Conservation (phyloP, 2,329 filamentous ascomycete species). For the Phoma sp. region DNA sequence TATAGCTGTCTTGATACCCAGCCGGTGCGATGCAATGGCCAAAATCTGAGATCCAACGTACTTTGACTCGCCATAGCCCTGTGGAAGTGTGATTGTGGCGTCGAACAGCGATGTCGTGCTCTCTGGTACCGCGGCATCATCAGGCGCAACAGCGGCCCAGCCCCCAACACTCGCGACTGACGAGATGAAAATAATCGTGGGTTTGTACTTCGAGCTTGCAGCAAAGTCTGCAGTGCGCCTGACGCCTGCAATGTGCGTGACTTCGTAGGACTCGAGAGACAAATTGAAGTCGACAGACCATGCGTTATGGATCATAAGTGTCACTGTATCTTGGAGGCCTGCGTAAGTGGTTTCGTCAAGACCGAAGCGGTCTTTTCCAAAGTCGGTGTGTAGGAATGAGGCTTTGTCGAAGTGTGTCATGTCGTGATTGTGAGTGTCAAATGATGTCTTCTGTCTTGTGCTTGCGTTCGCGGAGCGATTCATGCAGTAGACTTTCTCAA, state of each 20-base stretch:
- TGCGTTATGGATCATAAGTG: slow-evolving; percentile 57
- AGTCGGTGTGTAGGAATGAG: slow-evolving; percentile 17
- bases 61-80: slow-evolving; percentile 50
- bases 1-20: slow-evolving; percentile 31
- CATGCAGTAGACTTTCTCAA: slow-evolving; percentile 29
- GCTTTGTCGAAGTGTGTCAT: slow-evolving; percentile 6
- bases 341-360: slow-evolving; percentile 34
- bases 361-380: slow-evolving; percentile 44
- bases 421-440: slow-evolving; percentile 3
- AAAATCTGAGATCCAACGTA: slow-evolving; percentile 44
- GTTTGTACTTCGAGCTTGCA: background rate
- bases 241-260: slow-evolving; percentile 18
- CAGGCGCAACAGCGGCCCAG: slow-evolving; percentile 7
- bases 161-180: slow-evolving; percentile 44
- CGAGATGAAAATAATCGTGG: slow-evolving; percentile 47
- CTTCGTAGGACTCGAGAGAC: slow-evolving; percentile 24
- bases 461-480: slow-evolving; percentile 26
- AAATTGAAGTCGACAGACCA: slow-evolving; percentile 63
- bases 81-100: slow-evolving; percentile 32
- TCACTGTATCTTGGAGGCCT: slow-evolving; percentile 32
- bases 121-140: slow-evolving; percentile 14
- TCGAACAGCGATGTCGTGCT: slow-evolving; percentile 37
- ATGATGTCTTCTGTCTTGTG: slow-evolving; percentile 12
- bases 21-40: slow-evolving; percentile 32
- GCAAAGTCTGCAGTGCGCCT: slow-evolving; percentile 18